phyloP scores from a whole-genome alignment of 805 yeast species.

The Suhomyces sp. region DNA sequence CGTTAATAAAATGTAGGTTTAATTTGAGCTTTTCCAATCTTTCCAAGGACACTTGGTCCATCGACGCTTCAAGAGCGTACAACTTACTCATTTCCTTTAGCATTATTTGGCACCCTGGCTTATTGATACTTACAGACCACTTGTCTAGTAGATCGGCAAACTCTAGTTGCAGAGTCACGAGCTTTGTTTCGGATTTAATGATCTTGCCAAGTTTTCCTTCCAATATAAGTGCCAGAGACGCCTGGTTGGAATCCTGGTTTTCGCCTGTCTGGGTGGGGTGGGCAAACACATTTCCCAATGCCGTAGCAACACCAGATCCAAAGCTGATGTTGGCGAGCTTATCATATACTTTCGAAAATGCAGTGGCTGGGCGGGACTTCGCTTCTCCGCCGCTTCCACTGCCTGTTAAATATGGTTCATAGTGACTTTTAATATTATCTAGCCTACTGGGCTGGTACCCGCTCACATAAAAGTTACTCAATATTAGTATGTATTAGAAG shows the following conservation, averaged over 20 bases:
- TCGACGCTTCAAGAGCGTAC: conserved; percentile 35
- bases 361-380: conserved; percentile 20
- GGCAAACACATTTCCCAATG: neutral
- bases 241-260: neutral
- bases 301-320: neutral
- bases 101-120: conserved; percentile 36
- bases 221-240: conserved; percentile 24
- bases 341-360: conserved; percentile 20
- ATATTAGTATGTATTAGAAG: neutral
- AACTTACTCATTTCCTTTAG: conserved; percentile 41
- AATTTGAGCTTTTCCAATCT: conserved; percentile 43
- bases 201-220: conserved; percentile 32
- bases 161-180: conserved; percentile 32
- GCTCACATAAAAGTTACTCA: neutral
- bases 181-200: conserved; percentile 39
- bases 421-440: neutral
- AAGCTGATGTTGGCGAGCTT: conserved; percentile 8
- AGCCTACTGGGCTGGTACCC: neutral
- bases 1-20: conserved; percentile 45
- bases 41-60: conserved; percentile 35
- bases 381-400: neutral
- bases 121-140: conserved; percentile 43
- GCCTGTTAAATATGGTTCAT: neutral
- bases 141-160: conserved; percentile 37
- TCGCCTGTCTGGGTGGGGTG: neutral